Percentiles rank a stretch among this genome's conserved stretches.
phyloP scores from a whole-genome alignment of 371 early-diverging fungal species.

The Aphelidium insulamus region DNA sequence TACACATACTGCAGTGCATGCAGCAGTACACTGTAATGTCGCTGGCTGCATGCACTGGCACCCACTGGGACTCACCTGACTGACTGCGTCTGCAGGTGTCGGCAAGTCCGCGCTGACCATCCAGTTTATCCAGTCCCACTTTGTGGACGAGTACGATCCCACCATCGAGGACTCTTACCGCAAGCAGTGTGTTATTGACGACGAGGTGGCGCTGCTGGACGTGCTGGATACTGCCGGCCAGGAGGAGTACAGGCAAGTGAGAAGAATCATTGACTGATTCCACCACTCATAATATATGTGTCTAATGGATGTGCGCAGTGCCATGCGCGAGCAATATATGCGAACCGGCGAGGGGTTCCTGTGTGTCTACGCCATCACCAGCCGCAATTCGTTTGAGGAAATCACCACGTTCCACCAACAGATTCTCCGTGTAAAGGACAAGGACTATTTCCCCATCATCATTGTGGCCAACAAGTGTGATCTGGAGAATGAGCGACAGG shows the following conservation, averaged over 20 bases:
- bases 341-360: constrained; percentile 73
- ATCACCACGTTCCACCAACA: constrained; percentile 47
- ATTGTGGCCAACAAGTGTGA: constrained; percentile 91
- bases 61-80: neutral
- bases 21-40: no score
- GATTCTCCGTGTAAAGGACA: constrained; percentile 59
- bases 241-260: constrained; percentile 53
- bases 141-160: constrained; percentile 82
- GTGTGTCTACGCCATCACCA: constrained; percentile 50
- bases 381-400: constrained; percentile 52
- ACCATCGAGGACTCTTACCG: constrained; percentile 88
- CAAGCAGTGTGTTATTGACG: constrained; percentile 64
- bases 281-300: neutral
- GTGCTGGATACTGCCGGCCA: constrained; percentile 86
- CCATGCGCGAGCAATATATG: constrained; percentile 60
- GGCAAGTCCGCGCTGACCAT: constrained; percentile 74
- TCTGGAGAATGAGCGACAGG: constrained; percentile 50
- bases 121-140: constrained; percentile 70
- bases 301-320: constrained; percentile 8
- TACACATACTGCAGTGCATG: neutral
- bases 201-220: constrained; percentile 58
- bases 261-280: neutral
- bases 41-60: neutral
- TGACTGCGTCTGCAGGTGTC: constrained; percentile 18
- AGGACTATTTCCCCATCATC: constrained; percentile 59